Evolutionary conservation across 2,329 filamentous ascomycete species (phyloP).

Genomic region (Beauveria pseudobassiana): DNA sequence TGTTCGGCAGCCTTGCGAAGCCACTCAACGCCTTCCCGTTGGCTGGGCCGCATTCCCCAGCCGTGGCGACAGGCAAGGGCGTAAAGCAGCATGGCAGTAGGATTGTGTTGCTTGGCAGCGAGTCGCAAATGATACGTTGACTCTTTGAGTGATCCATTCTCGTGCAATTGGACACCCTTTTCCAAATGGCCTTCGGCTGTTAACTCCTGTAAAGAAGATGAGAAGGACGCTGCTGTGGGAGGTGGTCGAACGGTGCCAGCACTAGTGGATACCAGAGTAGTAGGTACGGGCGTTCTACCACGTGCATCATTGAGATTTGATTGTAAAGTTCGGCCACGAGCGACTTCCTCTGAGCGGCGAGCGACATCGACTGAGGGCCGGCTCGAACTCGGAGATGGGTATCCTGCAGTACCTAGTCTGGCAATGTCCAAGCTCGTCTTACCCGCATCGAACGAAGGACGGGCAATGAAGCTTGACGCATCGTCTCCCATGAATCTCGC

Average conservation of each 20-base stretch:
- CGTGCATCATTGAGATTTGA: slow-evolving; percentile 33
- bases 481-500: slow-evolving; percentile 32
- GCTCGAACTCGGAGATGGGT: slow-evolving; percentile 37
- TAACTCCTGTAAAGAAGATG: slow-evolving; percentile 58
- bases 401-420: slow-evolving; percentile 27
- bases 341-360: slow-evolving; percentile 40
- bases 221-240: slow-evolving; percentile 35
- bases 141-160: slow-evolving; percentile 79
- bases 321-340: slow-evolving; percentile 37
- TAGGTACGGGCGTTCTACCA: slow-evolving; percentile 39
- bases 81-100: slow-evolving; percentile 93
- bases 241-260: slow-evolving; percentile 42
- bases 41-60: slow-evolving; percentile 95
- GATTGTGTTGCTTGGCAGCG: slow-evolving; percentile 76
- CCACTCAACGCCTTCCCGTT: slow-evolving; percentile 85
- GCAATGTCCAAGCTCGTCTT: slow-evolving; percentile 42
- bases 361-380: slow-evolving; percentile 37
- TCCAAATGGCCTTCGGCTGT: slow-evolving; percentile 82
- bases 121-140: slow-evolving; percentile 93
- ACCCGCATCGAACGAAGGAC: slow-evolving; percentile 42
- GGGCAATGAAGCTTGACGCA: slow-evolving; percentile 25
- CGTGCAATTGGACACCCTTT: slow-evolving; percentile 85
- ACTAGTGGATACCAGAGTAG: slow-evolving; percentile 41
- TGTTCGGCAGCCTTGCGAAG: slow-evolving; percentile 83
- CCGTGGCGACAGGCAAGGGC: slow-evolving; percentile 91